phyloP scores from a whole-genome alignment of 352 stramenopile species.

The Phytophthora niederhauseri region DNA sequence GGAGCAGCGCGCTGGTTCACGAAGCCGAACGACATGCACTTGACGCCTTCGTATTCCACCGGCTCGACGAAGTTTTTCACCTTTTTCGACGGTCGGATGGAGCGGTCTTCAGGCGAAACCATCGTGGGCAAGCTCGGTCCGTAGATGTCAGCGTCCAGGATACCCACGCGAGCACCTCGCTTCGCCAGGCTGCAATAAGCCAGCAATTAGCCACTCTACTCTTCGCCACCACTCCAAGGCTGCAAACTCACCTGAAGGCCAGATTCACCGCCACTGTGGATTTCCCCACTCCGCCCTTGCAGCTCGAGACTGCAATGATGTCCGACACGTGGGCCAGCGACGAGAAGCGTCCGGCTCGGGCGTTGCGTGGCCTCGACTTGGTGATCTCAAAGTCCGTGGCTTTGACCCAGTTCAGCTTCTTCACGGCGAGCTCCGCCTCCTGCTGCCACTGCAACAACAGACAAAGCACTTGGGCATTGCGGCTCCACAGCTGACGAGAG shows the following conservation, averaged over 20 bases:
- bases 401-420: slow-evolving; percentile 77
- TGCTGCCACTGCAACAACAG: slow-evolving; percentile 61
- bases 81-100: slow-evolving; percentile 69
- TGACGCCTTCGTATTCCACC: slow-evolving; percentile 88
- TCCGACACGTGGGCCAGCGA: slow-evolving; percentile 84
- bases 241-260: slow-evolving; percentile 81
- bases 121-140: slow-evolving; percentile 98
- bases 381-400: slow-evolving; percentile 70
- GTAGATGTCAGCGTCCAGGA: slow-evolving; percentile 99
- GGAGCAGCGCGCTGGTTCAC: slow-evolving; percentile 88
- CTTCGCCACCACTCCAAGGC: neutral
- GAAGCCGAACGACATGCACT: slow-evolving; percentile 95
- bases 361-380: slow-evolving; percentile 64
- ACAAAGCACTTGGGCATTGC: neutral
- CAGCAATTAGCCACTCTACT: neutral
- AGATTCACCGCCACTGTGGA: slow-evolving; percentile 99
- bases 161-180: slow-evolving; percentile 94
- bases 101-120: slow-evolving; percentile 77
- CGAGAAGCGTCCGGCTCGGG: slow-evolving; percentile 73
- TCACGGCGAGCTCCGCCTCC: slow-evolving; percentile 56
- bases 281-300: slow-evolving; percentile 99
- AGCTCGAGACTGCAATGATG: slow-evolving; percentile 92
- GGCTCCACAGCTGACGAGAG: neutral
- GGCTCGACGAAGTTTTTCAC: slow-evolving; percentile 83
- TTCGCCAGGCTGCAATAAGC: slow-evolving; percentile 71